A percentile compares a stretch with the other conserved stretches of the same genome.
Evolutionary conservation across 2,329 filamentous ascomycete species (phyloP).

Genomic region (Clarireedia paspali): DNA sequence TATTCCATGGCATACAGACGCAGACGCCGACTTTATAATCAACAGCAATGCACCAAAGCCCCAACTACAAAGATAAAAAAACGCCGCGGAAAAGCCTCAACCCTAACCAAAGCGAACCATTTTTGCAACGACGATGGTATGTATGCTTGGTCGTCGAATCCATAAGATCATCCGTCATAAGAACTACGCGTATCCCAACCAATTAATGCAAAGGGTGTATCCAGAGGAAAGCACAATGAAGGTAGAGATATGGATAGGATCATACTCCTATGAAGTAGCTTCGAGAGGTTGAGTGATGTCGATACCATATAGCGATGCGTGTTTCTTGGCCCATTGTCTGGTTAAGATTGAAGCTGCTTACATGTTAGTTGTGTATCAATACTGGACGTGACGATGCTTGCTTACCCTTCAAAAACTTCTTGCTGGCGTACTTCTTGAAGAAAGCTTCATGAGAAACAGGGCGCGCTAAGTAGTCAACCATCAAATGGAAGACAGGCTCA

Average conservation of each 20-base stretch:
- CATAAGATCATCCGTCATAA: slow-evolving; percentile 24
- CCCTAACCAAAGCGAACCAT: slow-evolving; percentile 8
- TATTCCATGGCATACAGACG: slow-evolving; percentile 7
- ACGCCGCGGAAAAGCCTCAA: slow-evolving; percentile 5
- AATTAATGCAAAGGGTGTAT: slow-evolving; percentile 27
- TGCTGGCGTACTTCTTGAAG: slow-evolving; percentile 99
- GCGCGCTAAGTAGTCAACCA: slow-evolving; percentile 92
- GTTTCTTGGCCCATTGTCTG: slow-evolving; percentile 88
- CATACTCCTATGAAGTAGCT: slow-evolving; percentile 20
- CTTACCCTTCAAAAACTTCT: slow-evolving; percentile 97
- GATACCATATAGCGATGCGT: slow-evolving; percentile 50
- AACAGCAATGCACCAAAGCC: slow-evolving; percentile 7
- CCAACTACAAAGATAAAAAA: slow-evolving; percentile 5
- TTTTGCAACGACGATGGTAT: slow-evolving; percentile 1
- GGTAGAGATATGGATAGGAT: slow-evolving; percentile 20
- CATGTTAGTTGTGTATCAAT: slow-evolving; percentile 14
- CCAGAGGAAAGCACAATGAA: slow-evolving; percentile 25
- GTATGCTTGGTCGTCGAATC: slow-evolving; percentile 8
- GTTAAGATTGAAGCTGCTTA: slow-evolving; percentile 76
- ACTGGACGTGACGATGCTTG: slow-evolving; percentile 26
- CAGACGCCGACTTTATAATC: slow-evolving; percentile 6
- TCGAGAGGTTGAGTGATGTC: slow-evolving; percentile 28
- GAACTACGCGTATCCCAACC: slow-evolving; percentile 28
- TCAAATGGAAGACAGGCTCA: slow-evolving; percentile 81
- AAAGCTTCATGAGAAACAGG: slow-evolving; percentile 93